Conservation (phyloP, 257 asterid species). For the Knoxia roxburghii region DNA sequence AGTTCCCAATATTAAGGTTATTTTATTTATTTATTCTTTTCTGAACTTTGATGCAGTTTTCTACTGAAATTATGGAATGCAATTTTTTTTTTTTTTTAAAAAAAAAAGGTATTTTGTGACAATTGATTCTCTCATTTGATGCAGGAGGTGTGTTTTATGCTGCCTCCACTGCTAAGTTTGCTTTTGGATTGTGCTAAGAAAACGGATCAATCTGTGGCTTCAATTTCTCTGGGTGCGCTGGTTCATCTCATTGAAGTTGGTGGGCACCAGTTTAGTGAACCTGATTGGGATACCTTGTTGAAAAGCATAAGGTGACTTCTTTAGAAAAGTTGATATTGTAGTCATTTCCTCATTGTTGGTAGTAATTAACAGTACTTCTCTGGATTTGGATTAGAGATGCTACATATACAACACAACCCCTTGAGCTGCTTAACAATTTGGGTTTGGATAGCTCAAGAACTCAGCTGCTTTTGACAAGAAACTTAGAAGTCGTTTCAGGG, state of each 20-base stretch:
- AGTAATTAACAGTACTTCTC: slow-evolving; percentile 15
- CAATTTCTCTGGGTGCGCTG: slow-evolving; percentile 92
- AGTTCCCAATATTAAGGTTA: neutral
- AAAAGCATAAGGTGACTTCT: slow-evolving; percentile 75
- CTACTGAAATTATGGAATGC: neutral
- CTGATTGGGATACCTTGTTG: slow-evolving; percentile 92
- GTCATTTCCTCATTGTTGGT: slow-evolving; percentile 13
- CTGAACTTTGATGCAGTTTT: neutral
- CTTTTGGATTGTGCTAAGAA: slow-evolving; percentile 98
- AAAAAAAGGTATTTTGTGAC: slow-evolving; percentile 5
- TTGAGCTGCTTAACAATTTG: slow-evolving; percentile 89
- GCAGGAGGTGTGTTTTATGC: slow-evolving; percentile 98
- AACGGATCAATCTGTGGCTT: slow-evolving; percentile 88
- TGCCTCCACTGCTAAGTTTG: slow-evolving; percentile 85
- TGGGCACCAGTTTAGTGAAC: slow-evolving; percentile 92
- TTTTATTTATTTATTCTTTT: neutral
- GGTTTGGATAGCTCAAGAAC: slow-evolving; percentile 67
- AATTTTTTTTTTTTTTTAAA: neutral
- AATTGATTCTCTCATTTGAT: slow-evolving; percentile 13
- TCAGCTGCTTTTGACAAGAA: slow-evolving; percentile 36
- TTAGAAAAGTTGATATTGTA: neutral
- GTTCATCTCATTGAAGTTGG: slow-evolving; percentile 99
- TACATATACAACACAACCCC: slow-evolving; percentile 91
- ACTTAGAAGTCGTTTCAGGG: slow-evolving; percentile 40
- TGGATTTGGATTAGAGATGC: slow-evolving; percentile 74